phyloP scores from a whole-genome alignment of 2,329 filamentous ascomycete species.

The Nemania serpens region DNA sequence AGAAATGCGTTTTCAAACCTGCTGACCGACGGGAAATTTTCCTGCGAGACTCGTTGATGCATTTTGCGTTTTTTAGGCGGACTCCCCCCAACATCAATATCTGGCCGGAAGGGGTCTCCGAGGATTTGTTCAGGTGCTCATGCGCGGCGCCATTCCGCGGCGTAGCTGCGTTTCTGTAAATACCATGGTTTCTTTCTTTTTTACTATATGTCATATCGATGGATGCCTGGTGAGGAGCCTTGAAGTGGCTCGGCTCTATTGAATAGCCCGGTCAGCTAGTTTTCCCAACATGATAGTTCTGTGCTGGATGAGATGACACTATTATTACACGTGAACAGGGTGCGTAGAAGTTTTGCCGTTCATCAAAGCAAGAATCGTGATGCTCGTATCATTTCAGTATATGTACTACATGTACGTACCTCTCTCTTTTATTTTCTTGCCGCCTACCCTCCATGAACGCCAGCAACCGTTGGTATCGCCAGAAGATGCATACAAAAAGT shows the following conservation, averaged over 20 bases:
- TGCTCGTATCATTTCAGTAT: constrained; percentile 16
- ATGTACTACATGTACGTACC: background rate
- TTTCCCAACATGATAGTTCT: background rate
- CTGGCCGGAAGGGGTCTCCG: constrained; percentile 14
- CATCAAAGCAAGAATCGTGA: constrained; percentile 16
- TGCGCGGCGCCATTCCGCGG: background rate
- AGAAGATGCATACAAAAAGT: constrained; percentile 34
- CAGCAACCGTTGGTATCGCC: constrained; percentile 38
- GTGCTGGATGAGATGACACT: background rate
- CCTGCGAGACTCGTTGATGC: constrained; percentile 4
- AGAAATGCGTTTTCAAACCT: constrained; percentile 46
- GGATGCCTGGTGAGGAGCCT: background rate
- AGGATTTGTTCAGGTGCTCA: constrained; percentile 11
- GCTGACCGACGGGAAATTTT: constrained; percentile 31
- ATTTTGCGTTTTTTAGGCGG: constrained; percentile 14
- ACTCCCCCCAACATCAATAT: constrained; percentile 3
- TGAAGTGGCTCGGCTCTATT: background rate
- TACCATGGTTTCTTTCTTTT: background rate
- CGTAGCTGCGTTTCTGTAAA: background rate
- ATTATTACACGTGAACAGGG: no score
- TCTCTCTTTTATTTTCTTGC: constrained; percentile 17
- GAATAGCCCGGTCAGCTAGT: background rate
- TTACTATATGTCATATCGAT: background rate
- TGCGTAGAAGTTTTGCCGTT: no score
- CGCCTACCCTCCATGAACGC: constrained; percentile 35